Percentiles rank a stretch among this genome's conserved stretches.
These are phyloP conservation scores for Alternaria burnsii DNA, from an alignment of 2,329 filamentous ascomycete species.

Conservation along the genomic window DNA sequence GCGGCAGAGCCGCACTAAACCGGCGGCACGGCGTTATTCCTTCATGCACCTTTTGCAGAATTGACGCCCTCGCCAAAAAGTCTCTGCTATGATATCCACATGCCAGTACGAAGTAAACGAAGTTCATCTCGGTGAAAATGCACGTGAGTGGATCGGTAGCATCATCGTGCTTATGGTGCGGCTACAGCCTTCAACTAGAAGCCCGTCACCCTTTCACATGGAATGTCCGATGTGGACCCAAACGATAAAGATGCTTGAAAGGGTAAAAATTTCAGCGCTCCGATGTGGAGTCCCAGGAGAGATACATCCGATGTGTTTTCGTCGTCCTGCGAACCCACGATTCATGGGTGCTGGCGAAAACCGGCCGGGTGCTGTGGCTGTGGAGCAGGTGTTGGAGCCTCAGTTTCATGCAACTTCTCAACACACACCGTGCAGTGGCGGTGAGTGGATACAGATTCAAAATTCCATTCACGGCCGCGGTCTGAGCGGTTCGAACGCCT, in stretches of 20 bases:
- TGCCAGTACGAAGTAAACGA: conserved; percentile 2
- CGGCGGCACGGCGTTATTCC: conserved; percentile 5
- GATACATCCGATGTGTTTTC: conserved; percentile 11
- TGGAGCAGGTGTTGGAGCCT: conserved; percentile 17
- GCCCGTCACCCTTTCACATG: neutral
- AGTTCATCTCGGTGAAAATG: conserved; percentile 4
- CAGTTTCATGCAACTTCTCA: neutral
- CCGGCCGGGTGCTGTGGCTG: conserved; percentile 20
- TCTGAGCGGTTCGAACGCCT: conserved; percentile 1
- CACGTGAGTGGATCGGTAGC: conserved; percentile 10
- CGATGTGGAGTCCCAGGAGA: conserved; percentile 1
- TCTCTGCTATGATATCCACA: conserved; percentile 12
- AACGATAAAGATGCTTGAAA: conserved; percentile 1
- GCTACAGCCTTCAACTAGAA: conserved; percentile 9
- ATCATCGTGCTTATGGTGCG: conserved; percentile 16
- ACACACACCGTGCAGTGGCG: conserved; percentile 2
- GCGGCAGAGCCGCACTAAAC: neutral
- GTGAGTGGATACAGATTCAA: conserved; percentile 1
- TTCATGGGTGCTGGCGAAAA: conserved; percentile 17
- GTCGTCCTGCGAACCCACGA: conserved; percentile 3
- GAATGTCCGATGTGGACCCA: conserved; percentile 4
- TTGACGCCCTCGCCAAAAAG: conserved; percentile 5
- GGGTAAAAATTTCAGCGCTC: conserved; percentile 10
- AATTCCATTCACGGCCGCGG: neutral
- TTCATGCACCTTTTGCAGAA: neutral